These are phyloP conservation scores for Colletotrichum neosansevieriae DNA, from an alignment of 2,329 filamentous ascomycete species.

Conservation along the genomic window DNA sequence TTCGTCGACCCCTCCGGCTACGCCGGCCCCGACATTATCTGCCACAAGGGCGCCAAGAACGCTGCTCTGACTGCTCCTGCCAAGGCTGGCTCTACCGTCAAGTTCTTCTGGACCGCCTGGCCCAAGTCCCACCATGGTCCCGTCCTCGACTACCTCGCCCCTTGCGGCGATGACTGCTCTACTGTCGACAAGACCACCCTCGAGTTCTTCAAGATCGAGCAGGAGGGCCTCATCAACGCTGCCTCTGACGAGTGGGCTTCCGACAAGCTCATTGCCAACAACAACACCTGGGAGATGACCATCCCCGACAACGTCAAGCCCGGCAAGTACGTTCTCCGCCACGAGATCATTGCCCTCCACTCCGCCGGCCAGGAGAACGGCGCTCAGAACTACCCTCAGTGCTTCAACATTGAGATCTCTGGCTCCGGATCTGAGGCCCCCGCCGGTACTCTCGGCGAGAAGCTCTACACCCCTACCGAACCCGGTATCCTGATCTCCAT, in stretches of 20 bases:
- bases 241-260: slow-evolving; percentile 65
- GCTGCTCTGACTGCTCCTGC: slow-evolving; percentile 57
- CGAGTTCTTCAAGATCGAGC: slow-evolving; percentile 71
- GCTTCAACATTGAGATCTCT: slow-evolving; percentile 61
- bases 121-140: slow-evolving; percentile 73
- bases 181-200: slow-evolving; percentile 63
- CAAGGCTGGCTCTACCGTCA: slow-evolving; percentile 69
- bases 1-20: slow-evolving; percentile 59
- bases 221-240: slow-evolving; percentile 58
- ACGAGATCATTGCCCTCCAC: slow-evolving; percentile 69
- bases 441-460: slow-evolving; percentile 49
- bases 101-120: slow-evolving; percentile 74
- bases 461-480: slow-evolving; percentile 51
- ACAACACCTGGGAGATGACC: slow-evolving; percentile 59
- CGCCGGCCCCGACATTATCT: slow-evolving; percentile 58
- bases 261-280: slow-evolving; percentile 62
- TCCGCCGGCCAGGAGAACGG: slow-evolving; percentile 53
- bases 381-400: slow-evolving; percentile 66
- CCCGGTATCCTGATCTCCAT: slow-evolving; percentile 53
- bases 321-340: slow-evolving; percentile 67
- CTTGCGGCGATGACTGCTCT: slow-evolving; percentile 66
- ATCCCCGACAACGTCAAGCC: slow-evolving; percentile 60
- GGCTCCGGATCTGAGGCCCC: slow-evolving; percentile 51
- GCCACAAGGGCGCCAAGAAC: slow-evolving; percentile 57
- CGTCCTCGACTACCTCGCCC: slow-evolving; percentile 71